Conservation (phyloP, 1,284 basidiomycete species). For the Agaricales sp. region DNA sequence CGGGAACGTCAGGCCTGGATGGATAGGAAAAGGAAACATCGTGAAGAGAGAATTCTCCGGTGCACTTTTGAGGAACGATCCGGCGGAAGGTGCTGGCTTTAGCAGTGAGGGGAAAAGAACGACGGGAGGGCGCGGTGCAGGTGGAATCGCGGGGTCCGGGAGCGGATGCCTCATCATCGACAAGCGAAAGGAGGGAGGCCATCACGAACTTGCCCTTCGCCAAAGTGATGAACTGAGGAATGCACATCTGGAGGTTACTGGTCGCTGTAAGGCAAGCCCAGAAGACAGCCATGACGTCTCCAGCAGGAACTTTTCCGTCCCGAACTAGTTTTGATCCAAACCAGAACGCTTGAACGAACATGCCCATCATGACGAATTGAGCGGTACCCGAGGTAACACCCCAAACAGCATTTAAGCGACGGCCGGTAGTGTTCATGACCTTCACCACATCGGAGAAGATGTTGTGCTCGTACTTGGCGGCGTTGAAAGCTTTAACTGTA, state of each 20-base stretch:
- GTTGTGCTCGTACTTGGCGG: slow-evolving; percentile 49
- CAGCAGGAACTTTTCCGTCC: slow-evolving; percentile 38
- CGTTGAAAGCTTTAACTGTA: slow-evolving; percentile 96
- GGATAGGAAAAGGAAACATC: slow-evolving; percentile 69
- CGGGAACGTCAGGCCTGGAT: slow-evolving; percentile 44
- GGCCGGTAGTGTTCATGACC: slow-evolving; percentile 36
- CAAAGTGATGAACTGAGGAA: slow-evolving; percentile 47
- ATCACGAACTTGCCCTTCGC: slow-evolving; percentile 41
- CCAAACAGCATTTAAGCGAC: slow-evolving; percentile 64
- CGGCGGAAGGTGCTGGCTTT: slow-evolving; percentile 7
- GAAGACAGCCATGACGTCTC: slow-evolving; percentile 65
- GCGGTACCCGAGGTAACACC: slow-evolving; percentile 57
- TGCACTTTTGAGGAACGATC: slow-evolving; percentile 30
- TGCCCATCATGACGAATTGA: slow-evolving; percentile 78
- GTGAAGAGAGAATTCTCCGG: slow-evolving; percentile 49
- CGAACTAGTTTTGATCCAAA: slow-evolving; percentile 60
- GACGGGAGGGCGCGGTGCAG: neutral
- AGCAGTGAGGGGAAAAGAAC: neutral
- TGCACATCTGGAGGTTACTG: slow-evolving; percentile 48
- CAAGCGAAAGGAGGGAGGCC: slow-evolving; percentile 10
- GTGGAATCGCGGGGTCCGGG: neutral
- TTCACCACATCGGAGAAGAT: slow-evolving; percentile 40
- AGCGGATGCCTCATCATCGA: slow-evolving; percentile 6
- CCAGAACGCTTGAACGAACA: slow-evolving; percentile 87
- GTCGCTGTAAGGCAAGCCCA: slow-evolving; percentile 65